Conservation (phyloP, 192 early-diverging fungal species). For the Dissophora ornata region DNA sequence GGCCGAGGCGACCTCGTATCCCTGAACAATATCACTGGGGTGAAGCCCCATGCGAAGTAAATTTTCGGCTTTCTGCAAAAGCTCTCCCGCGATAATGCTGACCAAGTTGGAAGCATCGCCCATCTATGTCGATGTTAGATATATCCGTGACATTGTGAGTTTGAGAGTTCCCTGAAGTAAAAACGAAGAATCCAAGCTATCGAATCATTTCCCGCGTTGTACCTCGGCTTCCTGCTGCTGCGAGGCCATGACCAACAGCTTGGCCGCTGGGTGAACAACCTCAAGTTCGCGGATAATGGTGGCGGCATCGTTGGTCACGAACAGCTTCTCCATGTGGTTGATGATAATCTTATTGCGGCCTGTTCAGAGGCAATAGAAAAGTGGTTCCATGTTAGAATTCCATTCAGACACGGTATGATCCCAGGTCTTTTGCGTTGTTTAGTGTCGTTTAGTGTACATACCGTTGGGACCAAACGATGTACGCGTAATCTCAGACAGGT, state of each 20-base stretch:
- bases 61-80: slow-evolving; percentile 93
- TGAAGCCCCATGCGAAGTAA: slow-evolving; percentile 95
- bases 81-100: slow-evolving; percentile 92
- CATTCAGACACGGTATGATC: too few species aligned
- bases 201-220: not conserved
- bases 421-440: too few species aligned
- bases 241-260: slow-evolving; percentile 94
- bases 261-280: slow-evolving; percentile 97
- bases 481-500: slow-evolving; percentile 91
- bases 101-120: slow-evolving; percentile 98
- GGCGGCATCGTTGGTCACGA: slow-evolving; percentile 99
- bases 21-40: slow-evolving; percentile 93
- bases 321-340: slow-evolving; percentile 98
- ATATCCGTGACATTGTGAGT: not conserved
- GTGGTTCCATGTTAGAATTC: not conserved
- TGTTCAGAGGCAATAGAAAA: slow-evolving; percentile 22
- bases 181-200: not conserved
- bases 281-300: slow-evolving; percentile 98
- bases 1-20: slow-evolving; percentile 88
- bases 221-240: slow-evolving; percentile 98
- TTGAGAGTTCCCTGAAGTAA: not conserved
- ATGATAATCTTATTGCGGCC: slow-evolving; percentile 99
- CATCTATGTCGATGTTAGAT: slow-evolving; percentile 60
- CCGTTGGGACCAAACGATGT: slow-evolving; percentile 98
- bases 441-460: slow-evolving; percentile 49